Evolutionary conservation across 169 alveolate species (phyloP), one percentile per base, ranked within the genome.

Genomic region (Fabrea salina): DNA sequence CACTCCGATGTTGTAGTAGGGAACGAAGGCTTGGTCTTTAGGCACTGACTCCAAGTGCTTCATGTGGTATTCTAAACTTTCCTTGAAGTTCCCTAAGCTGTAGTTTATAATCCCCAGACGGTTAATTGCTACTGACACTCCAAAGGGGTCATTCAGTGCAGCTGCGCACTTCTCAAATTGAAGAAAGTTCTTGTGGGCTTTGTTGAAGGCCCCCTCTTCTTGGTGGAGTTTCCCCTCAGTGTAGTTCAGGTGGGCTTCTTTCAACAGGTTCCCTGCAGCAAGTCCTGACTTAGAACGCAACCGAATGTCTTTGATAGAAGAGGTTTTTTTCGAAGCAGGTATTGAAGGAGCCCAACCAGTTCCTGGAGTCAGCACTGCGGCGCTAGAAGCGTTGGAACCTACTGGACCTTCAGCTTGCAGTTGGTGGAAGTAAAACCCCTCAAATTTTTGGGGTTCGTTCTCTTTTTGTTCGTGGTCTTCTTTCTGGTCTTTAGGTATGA

Each of bases 261-360:
- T 90, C 33, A 81, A 74, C 30, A 87, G 85, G 83, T 90, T 92
- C 13, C 27, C 11, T 16, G 68, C 27, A n/a, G 27, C 68, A 2
- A n/a, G 19, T 47, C 56, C 0, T n/a, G 84, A 86, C 78, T 91
- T 91, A 30, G 91, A 86, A 64, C 93, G 82, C 51, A 87, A 83
- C 49, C 83, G 77, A 66, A 87, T 64, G 67, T 90, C 93, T 79
- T 90, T 61, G 16, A 61, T n/a, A 13, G 56, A 47, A 1, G 56
- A 25, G n/a, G 51, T 27, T 35, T 11, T 27, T 1, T 80, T 83
- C n/a, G n/a, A n/a, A 22, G 86, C 72, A 30, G 95, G 95, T 51
- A 90, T 83, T 16, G 92, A 86, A 32, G 95, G 95, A 19, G 95
- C 92, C 90, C 95, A 89, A 3, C 93, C 93, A 40, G 83, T 79